These are phyloP conservation scores for Blastobotrys indianensis DNA, from an alignment of 1,139 yeast genomes.

Conservation along the genomic window DNA sequence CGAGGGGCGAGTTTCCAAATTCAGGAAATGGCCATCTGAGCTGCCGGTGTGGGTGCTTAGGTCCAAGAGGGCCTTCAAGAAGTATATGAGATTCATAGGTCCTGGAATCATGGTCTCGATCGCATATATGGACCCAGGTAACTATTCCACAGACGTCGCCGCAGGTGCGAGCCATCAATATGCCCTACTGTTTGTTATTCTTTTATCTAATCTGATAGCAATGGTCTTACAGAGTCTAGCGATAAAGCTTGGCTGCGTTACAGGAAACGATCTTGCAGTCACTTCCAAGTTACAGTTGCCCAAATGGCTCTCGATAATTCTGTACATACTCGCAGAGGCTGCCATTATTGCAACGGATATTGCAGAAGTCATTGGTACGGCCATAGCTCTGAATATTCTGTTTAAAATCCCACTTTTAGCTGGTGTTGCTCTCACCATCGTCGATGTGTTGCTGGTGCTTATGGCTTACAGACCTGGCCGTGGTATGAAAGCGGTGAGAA, in stretches of 20 bases:
- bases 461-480: constrained; percentile 70
- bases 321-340: constrained; percentile 69
- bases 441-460: constrained; percentile 67
- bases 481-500: constrained; percentile 55
- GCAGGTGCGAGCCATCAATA: constrained; percentile 69
- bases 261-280: constrained; percentile 71
- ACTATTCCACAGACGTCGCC: constrained; percentile 70
- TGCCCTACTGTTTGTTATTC: constrained; percentile 58
- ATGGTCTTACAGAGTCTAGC: constrained; percentile 67
- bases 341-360: constrained; percentile 82
- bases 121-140: constrained; percentile 84
- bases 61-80: constrained; percentile 32
- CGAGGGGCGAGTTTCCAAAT: no score
- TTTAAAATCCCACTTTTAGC: constrained; percentile 68
- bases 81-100: constrained; percentile 60
- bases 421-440: constrained; percentile 65
- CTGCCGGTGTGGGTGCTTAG: constrained; percentile 10
- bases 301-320: constrained; percentile 46
- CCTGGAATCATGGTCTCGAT: constrained; percentile 75
- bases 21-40: constrained; percentile 4
- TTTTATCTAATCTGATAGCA: constrained; percentile 65
- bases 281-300: constrained; percentile 63
- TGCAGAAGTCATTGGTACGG: constrained; percentile 86
- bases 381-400: constrained; percentile 70
- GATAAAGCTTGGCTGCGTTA: constrained; percentile 71